A percentile compares a stretch with the other conserved stretches of the same genome.
Conservation (phyloP, 164 flowering plant genomes). For the Magnolia changhungtana region DNA sequence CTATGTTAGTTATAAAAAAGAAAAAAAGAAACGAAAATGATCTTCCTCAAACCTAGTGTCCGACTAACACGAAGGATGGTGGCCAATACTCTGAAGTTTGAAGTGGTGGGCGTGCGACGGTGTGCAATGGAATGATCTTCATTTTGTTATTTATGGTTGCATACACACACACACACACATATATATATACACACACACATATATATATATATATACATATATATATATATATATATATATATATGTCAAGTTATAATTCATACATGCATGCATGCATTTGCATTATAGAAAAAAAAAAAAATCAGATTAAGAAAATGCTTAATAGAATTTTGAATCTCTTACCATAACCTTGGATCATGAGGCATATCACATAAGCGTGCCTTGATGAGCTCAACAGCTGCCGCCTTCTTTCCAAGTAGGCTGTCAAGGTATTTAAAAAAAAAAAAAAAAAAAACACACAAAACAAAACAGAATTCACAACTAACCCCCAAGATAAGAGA, state of each 20-base stretch:
- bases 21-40: no score
- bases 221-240: no score
- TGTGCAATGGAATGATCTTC: no score
- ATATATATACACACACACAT: no score
- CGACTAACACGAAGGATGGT: not conserved
- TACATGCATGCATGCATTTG: not conserved
- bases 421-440: slow-evolving; percentile 23
- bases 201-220: no score
- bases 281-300: not conserved
- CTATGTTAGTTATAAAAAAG: no score
- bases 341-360: slow-evolving; percentile 86
- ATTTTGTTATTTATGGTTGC: no score
- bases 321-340: slow-evolving; percentile 11
- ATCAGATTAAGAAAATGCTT: not conserved
- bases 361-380: slow-evolving; percentile 57
- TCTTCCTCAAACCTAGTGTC: not conserved
- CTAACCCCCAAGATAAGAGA: not conserved
- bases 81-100: not conserved
- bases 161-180: no score
- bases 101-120: no score
- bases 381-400: slow-evolving; percentile 90
- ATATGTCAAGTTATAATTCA: no score
- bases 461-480: slow-evolving; percentile 10
- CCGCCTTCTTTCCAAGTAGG: slow-evolving; percentile 81
- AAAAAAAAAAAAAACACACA: not conserved